Evolutionary conservation across 495 filamentous ascomycete species (phyloP).

Genomic region (Annulohypoxylon stygium): DNA sequence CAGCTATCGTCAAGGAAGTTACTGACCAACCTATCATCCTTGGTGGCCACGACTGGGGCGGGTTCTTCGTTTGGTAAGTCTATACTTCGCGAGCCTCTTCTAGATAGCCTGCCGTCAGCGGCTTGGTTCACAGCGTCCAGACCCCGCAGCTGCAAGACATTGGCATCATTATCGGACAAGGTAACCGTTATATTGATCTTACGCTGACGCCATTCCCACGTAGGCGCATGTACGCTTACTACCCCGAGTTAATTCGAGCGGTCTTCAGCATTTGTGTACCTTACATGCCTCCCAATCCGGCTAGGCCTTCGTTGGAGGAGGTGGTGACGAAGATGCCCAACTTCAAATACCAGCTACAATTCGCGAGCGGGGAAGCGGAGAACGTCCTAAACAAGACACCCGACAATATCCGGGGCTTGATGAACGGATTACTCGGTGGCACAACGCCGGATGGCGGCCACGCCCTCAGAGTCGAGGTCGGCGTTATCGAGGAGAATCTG

Average conservation of each 20-base stretch:
- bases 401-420: slow-evolving; percentile 71
- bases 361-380: slow-evolving; percentile 76
- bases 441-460: slow-evolving; percentile 64
- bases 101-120: background rate
- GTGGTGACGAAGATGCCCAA: slow-evolving; percentile 74
- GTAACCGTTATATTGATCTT: background rate
- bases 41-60: slow-evolving; percentile 90
- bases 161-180: slow-evolving; percentile 51
- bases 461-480: slow-evolving; percentile 67
- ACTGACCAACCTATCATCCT: slow-evolving; percentile 64
- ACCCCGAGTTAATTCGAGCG: slow-evolving; percentile 76
- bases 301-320: slow-evolving; percentile 65
- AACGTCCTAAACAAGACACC: slow-evolving; percentile 64
- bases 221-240: slow-evolving; percentile 73
- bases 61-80: slow-evolving; percentile 60
- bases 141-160: background rate
- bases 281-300: slow-evolving; percentile 65
- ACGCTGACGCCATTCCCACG: slow-evolving; percentile 5
- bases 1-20: slow-evolving; percentile 65
- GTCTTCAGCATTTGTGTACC: slow-evolving; percentile 87
- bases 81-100: background rate
- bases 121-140: background rate
- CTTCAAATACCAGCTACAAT: slow-evolving; percentile 85
- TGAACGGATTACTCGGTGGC: slow-evolving; percentile 78
- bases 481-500: slow-evolving; percentile 63